A percentile compares a stretch with the other conserved stretches of the same genome.
phyloP scores from a whole-genome alignment of 371 early-diverging fungal genomes.

The Apophysomyces ossiformis region DNA sequence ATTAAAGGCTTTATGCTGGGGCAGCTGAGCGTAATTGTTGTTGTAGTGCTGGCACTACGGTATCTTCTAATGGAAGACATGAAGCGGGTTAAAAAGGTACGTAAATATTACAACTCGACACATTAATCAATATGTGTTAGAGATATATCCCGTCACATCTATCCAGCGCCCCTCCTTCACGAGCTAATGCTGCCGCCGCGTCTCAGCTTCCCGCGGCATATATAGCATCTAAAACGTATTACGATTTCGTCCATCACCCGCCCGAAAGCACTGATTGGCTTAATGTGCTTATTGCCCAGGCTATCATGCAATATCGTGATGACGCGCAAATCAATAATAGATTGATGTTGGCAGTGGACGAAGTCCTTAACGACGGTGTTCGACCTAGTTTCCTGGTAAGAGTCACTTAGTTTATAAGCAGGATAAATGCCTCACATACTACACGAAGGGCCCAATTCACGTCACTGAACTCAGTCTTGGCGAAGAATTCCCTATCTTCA shows the following conservation, averaged over 20 bases:
- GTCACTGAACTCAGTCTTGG: conserved; percentile 91
- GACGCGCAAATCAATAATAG: conserved; percentile 80
- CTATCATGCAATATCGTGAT: conserved; percentile 80
- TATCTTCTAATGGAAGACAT: conserved; percentile 69
- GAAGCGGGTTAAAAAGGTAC: conserved; percentile 49
- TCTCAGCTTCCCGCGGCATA: conserved; percentile 43
- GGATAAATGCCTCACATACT: not conserved
- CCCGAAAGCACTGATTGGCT: conserved; percentile 93
- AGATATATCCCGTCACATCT: conserved; percentile 48
- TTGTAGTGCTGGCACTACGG: conserved; percentile 60
- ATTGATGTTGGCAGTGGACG: conserved; percentile 75
- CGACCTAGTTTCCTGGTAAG: conserved; percentile 81
- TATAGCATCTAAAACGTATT: conserved; percentile 66
- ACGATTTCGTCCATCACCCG: conserved; percentile 63
- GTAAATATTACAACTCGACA: not conserved
- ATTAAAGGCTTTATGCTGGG: conserved; percentile 66
- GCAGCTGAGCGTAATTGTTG: conserved; percentile 58
- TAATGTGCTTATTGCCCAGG: conserved; percentile 88
- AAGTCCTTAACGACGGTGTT: conserved; percentile 78
- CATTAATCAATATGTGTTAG: conserved; percentile 20
- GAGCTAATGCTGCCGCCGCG: conserved; percentile 27
- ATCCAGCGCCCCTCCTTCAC: conserved; percentile 44
- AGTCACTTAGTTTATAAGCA: not conserved
- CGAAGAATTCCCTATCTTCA: conserved; percentile 85
- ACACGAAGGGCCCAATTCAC: conserved; percentile 73